phyloP scores from a whole-genome alignment of 2,329 filamentous ascomycete genomes.

The Verticillium longisporum region DNA sequence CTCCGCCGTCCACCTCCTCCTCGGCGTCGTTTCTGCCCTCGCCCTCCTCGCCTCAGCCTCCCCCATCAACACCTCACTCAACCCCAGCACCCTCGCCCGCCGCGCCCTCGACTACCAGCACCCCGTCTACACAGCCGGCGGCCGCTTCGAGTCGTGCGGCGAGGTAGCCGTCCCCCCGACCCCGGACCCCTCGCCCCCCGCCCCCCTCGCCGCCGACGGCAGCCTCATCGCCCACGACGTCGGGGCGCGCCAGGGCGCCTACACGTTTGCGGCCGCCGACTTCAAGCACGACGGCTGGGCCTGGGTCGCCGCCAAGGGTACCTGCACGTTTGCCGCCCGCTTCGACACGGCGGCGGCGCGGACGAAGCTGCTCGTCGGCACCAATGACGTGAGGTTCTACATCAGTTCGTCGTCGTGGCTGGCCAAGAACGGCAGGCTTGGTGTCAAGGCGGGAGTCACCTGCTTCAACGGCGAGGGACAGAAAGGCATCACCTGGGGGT shows the following conservation, averaged over 20 bases:
- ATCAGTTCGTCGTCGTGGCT: slow-evolving; percentile 2
- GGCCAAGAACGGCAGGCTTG: slow-evolving; percentile 6
- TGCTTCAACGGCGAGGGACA: slow-evolving; percentile 6
- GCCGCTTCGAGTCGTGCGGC: slow-evolving; percentile 11
- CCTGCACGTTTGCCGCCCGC: slow-evolving; percentile 9
- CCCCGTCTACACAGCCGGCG: background rate
- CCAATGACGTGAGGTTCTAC: slow-evolving; percentile 11
- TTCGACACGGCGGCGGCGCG: background rate
- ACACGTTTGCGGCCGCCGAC: slow-evolving; percentile 6
- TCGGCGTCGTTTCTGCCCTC: background rate
- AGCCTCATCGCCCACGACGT: slow-evolving; percentile 1
- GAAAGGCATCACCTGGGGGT: slow-evolving; percentile 6
- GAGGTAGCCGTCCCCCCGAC: slow-evolving; percentile 4
- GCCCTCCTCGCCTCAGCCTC: background rate
- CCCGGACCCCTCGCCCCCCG: slow-evolving; percentile 4
- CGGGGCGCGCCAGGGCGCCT: slow-evolving; percentile 3
- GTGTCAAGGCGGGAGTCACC: slow-evolving; percentile 5
- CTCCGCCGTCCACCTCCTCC: background rate
- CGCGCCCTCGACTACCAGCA: background rate
- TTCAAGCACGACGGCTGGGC: slow-evolving; percentile 8
- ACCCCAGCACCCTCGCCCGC: background rate
- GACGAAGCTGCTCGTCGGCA: slow-evolving; percentile 6
- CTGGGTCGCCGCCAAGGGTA: slow-evolving; percentile 4
- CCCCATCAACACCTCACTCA: background rate
- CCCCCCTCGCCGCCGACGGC: slow-evolving; percentile 9